Evolutionary conservation across 2,329 filamentous ascomycete species (phyloP).

Genomic region (Clonostachys rosea): DNA sequence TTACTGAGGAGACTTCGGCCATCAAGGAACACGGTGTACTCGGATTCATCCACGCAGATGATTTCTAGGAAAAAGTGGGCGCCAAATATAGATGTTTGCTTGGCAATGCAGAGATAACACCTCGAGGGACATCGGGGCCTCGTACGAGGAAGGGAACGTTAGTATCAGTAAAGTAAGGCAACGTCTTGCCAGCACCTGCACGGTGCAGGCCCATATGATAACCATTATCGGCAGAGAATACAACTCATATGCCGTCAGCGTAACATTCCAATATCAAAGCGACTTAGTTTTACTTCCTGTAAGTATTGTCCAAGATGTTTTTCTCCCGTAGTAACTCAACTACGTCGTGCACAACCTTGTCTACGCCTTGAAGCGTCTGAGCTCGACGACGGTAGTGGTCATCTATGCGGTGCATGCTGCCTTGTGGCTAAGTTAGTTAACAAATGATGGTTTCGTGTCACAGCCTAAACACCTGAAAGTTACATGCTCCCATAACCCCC

Average conservation of each 20-base stretch:
- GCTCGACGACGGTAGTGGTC: conserved; percentile 32
- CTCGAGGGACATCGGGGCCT: conserved; percentile 37
- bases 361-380: conserved; percentile 34
- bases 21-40: conserved; percentile 17
- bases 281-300: conserved; percentile 37
- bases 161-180: conserved; percentile 46
- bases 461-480: too few species aligned
- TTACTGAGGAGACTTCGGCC: conserved; percentile 17
- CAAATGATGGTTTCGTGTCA: too few species aligned
- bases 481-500: too few species aligned
- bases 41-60: conserved; percentile 5
- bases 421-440: too few species aligned
- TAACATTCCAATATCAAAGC: too few species aligned
- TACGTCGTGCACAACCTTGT: conserved; percentile 34
- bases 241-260: too few species aligned
- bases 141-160: conserved; percentile 44
- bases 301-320: conserved; percentile 31
- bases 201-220: conserved; percentile 50
- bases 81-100: conserved; percentile 50
- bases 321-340: conserved; percentile 20
- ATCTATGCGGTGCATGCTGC: conserved; percentile 17
- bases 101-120: conserved; percentile 26
- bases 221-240: conserved; percentile 38
- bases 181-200: conserved; percentile 44
- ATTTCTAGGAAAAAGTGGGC: conserved; percentile 45